Conservation (phyloP, 768 basidiomycete genomes). For the Suillus lakei region DNA sequence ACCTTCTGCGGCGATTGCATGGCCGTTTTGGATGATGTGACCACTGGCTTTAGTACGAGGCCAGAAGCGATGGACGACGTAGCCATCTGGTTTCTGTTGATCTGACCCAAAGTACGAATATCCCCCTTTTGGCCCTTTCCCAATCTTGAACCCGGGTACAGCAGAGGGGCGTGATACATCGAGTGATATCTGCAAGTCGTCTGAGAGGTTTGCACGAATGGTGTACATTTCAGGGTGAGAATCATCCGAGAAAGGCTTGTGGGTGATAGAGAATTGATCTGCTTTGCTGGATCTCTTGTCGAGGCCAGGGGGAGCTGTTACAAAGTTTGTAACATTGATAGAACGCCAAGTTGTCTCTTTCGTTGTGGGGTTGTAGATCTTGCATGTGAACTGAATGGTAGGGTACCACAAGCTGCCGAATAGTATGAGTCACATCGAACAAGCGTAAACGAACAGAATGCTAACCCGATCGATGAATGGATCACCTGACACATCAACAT, state of each 20-base stretch:
- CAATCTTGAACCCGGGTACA: constrained; percentile 91
- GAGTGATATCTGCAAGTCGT: constrained; percentile 81
- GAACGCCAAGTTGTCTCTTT: constrained; percentile 84
- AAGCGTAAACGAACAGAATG: constrained; percentile 20
- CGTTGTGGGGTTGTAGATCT: constrained; percentile 79
- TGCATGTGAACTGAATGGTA: constrained; percentile 93
- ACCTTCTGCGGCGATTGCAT: constrained; percentile 60
- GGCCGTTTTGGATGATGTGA: constrained; percentile 67
- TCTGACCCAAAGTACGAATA: constrained; percentile 86
- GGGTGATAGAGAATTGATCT: constrained; percentile 81
- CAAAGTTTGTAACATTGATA: constrained; percentile 81
- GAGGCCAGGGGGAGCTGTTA: constrained; percentile 70
- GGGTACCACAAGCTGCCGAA: constrained; percentile 85
- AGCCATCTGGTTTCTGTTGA: constrained; percentile 71
- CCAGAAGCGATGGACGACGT: constrained; percentile 93
- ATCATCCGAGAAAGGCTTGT: constrained; percentile 56
- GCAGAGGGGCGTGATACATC: constrained; percentile 68
- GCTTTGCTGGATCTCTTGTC: constrained; percentile 89
- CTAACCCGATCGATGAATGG: constrained; percentile 88
- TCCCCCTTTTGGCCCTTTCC: constrained; percentile 86
- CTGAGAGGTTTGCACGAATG: constrained; percentile 77
- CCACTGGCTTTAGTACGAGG: constrained; percentile 70
- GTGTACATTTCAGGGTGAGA: constrained; percentile 78
- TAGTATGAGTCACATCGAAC: constrained; percentile 16
- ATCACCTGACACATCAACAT: constrained; percentile 85